These are phyloP conservation scores for Podosphaera fusca DNA, from an alignment of 2,329 filamentous ascomycete genomes.

Conservation along the genomic window DNA sequence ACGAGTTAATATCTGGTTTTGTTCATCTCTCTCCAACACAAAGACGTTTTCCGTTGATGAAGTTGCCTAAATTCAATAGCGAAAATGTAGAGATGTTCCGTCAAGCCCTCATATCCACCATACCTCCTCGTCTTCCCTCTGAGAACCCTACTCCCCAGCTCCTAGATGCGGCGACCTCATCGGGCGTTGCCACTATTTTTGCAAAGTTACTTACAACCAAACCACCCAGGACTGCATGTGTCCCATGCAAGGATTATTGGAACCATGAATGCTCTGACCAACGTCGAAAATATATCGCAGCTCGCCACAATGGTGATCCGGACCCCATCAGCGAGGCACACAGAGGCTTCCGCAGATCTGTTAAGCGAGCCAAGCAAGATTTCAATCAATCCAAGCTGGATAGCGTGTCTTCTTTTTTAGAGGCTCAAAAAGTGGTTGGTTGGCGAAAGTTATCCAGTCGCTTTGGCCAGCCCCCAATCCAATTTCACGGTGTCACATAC, in stretches of 20 bases:
- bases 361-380: not conserved
- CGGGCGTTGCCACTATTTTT: not conserved
- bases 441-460: too few species aligned
- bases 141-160: not conserved
- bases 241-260: too few species aligned
- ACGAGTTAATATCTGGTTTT: not conserved
- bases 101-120: not conserved
- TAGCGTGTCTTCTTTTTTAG: not conserved
- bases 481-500: too few species aligned
- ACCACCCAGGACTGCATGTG: not conserved
- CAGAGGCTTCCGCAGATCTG: not conserved
- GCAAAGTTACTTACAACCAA: not conserved
- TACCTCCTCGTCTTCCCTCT: not conserved
- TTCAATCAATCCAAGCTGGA: not conserved
- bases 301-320: too few species aligned
- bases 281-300: too few species aligned
- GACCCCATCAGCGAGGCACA: too few species aligned
- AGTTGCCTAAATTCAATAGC: too few species aligned
- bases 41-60: too few species aligned
- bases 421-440: not conserved
- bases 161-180: too few species aligned
- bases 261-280: too few species aligned
- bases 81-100: too few species aligned
- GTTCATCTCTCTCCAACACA: not conserved
- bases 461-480: too few species aligned